Base-by-base conservation (phyloP, 257 asterid genomes). In the Oldenlandia corymbosa region DNA sequence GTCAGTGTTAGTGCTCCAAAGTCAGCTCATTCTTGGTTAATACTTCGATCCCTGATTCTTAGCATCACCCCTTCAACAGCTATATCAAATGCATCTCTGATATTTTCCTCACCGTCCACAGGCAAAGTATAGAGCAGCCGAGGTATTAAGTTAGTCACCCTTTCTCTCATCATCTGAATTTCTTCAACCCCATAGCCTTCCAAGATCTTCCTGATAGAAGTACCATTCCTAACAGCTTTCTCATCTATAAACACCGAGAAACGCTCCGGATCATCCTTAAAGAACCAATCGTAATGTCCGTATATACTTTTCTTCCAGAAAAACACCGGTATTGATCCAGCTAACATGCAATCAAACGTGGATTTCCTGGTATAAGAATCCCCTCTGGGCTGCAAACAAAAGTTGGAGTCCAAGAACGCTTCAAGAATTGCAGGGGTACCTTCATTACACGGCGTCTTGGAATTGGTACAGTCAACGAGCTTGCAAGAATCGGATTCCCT, bases 241-340 rank as follows among this genome's bases (percentile, higher is more conserved):
- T 75, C 83, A 59, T 85, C 90, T 57, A 91, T 84, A 17, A 76
- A 84, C n/a, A 91, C 91, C 13, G 96, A 89, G 83, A 78, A 89
- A 53, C 91, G 85, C 65, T 79, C 88, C 26, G 89, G 88, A 1
- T 85, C 89, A 0, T 80, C 85, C 1, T 88, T 84, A 58, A 89
- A 64, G 74, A 84, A 87, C 95, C 93, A 80, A 66, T 84, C 89
- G 28, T 86, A 81, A 75, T 89, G 97, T n/a, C 79, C 92, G 56
- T 81, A 80, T 1, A 85, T 81, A 2, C 81, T 78, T 18, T 77
- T 73, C 63, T 81, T 77, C 78, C 73, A 43, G 80, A 88, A 86
- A 26, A 82, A 88, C 8, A 88, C 95, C 5, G 96, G 96, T 12
- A 90, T 81, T 0, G 97, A 76, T 24, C 97, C 97, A 2, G 95